Evolutionary conservation across 2,329 filamentous ascomycete species (phyloP).

Genomic region (Fusarium sp.): DNA sequence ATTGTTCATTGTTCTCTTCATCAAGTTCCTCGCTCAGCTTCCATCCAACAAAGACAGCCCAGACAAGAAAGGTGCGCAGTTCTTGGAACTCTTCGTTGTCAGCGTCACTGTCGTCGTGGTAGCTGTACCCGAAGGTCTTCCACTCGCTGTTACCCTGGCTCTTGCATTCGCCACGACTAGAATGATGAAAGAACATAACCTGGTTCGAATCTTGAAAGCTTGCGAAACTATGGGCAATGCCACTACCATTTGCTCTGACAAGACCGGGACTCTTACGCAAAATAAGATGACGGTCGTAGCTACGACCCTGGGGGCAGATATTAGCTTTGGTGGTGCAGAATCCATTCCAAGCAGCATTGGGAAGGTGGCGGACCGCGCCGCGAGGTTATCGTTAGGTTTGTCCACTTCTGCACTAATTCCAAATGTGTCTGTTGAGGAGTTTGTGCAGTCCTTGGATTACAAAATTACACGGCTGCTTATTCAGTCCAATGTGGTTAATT

Average conservation of each 20-base stretch:
- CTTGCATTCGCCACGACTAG: slow-evolving; percentile 75
- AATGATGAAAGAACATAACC: slow-evolving; percentile 76
- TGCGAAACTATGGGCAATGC: slow-evolving; percentile 80
- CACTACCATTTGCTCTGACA: slow-evolving; percentile 80
- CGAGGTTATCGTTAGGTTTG: no score
- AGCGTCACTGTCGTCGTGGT: slow-evolving; percentile 75
- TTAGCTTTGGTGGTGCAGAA: slow-evolving; percentile 45
- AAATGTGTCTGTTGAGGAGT: slow-evolving; percentile 45
- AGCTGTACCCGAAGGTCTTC: slow-evolving; percentile 73
- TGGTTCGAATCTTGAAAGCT: slow-evolving; percentile 73
- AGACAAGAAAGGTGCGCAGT: slow-evolving; percentile 66
- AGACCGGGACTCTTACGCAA: slow-evolving; percentile 59
- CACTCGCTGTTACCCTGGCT: slow-evolving; percentile 74
- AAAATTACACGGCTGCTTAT: slow-evolving; percentile 71
- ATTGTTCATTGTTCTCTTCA: slow-evolving; percentile 80
- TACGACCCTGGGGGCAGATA: slow-evolving; percentile 66
- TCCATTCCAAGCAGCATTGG: no score
- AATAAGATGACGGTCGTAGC: slow-evolving; percentile 82
- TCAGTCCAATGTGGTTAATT: slow-evolving; percentile 66
- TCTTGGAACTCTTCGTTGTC: slow-evolving; percentile 73
- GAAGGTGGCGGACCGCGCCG: no score
- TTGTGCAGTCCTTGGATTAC: slow-evolving; percentile 36
- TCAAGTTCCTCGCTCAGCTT: slow-evolving; percentile 77
- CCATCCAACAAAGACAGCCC: slow-evolving; percentile 60
- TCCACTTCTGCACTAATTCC: slow-evolving; percentile 17